A percentile compares a stretch with the other conserved stretches of the same genome.
These are phyloP conservation scores for Trametes meyenii DNA, from an alignment of 768 basidiomycete genomes.

Conservation along the genomic window DNA sequence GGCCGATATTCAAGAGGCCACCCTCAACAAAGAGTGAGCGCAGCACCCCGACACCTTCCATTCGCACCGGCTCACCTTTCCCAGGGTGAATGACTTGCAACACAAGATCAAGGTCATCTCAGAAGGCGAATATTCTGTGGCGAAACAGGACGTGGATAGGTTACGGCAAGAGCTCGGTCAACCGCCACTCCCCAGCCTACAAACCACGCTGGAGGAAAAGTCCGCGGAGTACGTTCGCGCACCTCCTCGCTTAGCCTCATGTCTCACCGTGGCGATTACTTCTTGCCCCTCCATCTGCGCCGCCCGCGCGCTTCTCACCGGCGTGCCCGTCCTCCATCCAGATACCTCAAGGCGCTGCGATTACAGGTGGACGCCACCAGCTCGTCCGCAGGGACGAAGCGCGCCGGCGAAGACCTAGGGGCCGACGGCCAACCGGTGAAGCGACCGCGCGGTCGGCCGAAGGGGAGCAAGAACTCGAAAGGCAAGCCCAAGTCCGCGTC, in stretches of 20 bases:
- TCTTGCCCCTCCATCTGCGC: neutral
- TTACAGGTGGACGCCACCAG: constrained; percentile 29
- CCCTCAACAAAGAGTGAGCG: constrained; percentile 69
- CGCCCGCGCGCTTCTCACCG: constrained; percentile 9
- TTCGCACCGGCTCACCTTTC: neutral
- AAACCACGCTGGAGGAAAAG: constrained; percentile 75
- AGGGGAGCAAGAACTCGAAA: constrained; percentile 40
- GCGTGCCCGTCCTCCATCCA: constrained; percentile 9
- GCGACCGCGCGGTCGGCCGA: constrained; percentile 39
- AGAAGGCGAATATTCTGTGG: constrained; percentile 74
- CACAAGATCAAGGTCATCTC: constrained; percentile 66
- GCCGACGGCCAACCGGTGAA: constrained; percentile 32
- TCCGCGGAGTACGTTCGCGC: constrained; percentile 48
- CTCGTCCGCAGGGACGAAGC: constrained; percentile 23
- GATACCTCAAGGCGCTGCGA: constrained; percentile 38
- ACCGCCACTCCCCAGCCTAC: constrained; percentile 69
- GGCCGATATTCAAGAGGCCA: constrained; percentile 71
- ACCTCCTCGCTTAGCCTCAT: neutral
- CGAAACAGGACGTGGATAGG: constrained; percentile 77
- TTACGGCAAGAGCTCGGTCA: constrained; percentile 79
- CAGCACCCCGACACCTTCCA: neutral
- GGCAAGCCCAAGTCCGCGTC: constrained; percentile 24
- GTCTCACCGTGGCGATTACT: constrained; percentile 2
- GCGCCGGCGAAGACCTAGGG: constrained; percentile 30
- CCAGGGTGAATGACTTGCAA: constrained; percentile 68